These are phyloP conservation scores for Ciborinia camelliae DNA, from an alignment of 2,329 filamentous ascomycete species.

Conservation along the genomic window DNA sequence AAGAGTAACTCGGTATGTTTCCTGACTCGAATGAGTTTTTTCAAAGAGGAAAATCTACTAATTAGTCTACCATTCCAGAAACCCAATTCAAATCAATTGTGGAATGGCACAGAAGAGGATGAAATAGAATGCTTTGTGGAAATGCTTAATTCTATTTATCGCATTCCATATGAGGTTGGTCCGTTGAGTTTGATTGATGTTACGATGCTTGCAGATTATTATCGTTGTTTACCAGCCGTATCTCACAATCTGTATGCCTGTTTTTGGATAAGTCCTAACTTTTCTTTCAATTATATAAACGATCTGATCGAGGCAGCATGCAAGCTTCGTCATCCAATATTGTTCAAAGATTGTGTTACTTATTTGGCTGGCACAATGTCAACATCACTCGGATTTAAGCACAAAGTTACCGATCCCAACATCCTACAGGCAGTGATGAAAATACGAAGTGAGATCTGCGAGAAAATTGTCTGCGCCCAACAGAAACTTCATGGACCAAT, in stretches of 20 bases:
- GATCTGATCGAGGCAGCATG: not conserved
- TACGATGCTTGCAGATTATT: not conserved
- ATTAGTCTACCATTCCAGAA: too few relatives aligned
- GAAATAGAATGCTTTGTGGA: not conserved
- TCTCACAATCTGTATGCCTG: not conserved
- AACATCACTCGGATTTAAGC: not conserved
- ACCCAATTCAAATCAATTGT: too few relatives aligned
- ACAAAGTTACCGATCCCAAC: not conserved
- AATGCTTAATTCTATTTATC: not conserved
- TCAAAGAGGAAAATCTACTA: too few relatives aligned
- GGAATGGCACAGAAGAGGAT: too few relatives aligned
- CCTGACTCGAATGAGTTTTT: too few relatives aligned
- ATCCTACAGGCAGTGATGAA: not conserved
- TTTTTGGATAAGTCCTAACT: not conserved
- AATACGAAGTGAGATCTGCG: not conserved
- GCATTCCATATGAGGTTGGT: not conserved
- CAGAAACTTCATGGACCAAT: too few relatives aligned
- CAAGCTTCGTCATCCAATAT: not conserved
- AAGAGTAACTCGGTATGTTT: not conserved
- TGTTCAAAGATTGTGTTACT: not conserved
- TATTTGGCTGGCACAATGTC: not conserved
- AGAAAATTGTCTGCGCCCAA: too few relatives aligned
- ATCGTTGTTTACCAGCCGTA: not conserved
- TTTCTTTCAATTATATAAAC: not conserved
- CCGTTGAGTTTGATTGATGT: not conserved